phyloP scores from a whole-genome alignment of 805 yeast genomes.

The Starmerella floricola region DNA sequence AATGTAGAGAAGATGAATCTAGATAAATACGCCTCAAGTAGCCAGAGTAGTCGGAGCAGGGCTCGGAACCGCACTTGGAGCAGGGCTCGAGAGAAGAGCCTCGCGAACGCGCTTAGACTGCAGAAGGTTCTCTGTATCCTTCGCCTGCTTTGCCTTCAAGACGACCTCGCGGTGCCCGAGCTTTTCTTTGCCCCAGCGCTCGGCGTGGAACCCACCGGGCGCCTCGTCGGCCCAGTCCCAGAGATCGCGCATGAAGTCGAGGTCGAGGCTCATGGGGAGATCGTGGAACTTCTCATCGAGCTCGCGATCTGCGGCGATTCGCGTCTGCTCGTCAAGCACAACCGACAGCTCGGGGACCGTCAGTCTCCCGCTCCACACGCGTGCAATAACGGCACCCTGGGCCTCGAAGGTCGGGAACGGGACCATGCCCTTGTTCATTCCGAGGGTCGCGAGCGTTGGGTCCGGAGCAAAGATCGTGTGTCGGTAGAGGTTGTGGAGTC shows the following conservation, averaged over 20 bases:
- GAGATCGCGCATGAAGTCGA: slow-evolving; percentile 39
- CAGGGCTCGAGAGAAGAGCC: no score
- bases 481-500: slow-evolving; percentile 43
- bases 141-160: slow-evolving; percentile 2
- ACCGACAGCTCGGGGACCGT: slow-evolving; percentile 37
- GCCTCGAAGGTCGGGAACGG: slow-evolving; percentile 33
- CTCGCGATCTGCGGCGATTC: slow-evolving; percentile 35
- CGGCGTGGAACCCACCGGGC: slow-evolving; percentile 36
- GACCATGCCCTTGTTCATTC: slow-evolving; percentile 31
- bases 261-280: slow-evolving; percentile 44
- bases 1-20: no score
- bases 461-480: slow-evolving; percentile 47
- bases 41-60: no score
- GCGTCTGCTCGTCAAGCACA: slow-evolving; percentile 35
- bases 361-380: slow-evolving; percentile 47
- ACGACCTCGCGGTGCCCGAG: slow-evolving; percentile 8
- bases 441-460: slow-evolving; percentile 52
- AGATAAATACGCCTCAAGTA: no score
- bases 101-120: not conserved
- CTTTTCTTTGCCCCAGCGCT: slow-evolving; percentile 38
- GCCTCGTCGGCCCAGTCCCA: slow-evolving; percentile 27
- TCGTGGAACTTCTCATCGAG: slow-evolving; percentile 41
- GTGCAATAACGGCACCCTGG: slow-evolving; percentile 53
- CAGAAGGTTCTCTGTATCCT: slow-evolving; percentile 1
- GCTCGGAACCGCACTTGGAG: no score